Evolutionary conservation across 176 grass and related monocot species (phyloP).

Genomic region (Elymus sibiricus): DNA sequence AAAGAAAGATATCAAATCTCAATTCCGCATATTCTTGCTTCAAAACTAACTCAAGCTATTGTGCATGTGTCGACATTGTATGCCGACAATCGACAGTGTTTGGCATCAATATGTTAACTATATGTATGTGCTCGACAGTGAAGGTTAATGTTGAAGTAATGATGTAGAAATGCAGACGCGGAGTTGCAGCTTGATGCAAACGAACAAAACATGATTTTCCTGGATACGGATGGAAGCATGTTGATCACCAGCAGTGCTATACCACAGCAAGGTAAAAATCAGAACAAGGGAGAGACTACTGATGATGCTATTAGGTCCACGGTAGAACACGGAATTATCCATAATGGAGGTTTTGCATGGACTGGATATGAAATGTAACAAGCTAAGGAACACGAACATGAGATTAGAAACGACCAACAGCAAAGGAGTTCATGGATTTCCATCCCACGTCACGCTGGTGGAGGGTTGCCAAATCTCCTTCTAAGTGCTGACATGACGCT

Average conservation of each 20-base stretch:
- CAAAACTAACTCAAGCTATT: background rate
- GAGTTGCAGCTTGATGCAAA: background rate
- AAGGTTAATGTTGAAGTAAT: background rate
- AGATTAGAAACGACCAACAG: slow-evolving; percentile 28
- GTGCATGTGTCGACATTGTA: background rate
- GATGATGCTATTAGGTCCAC: slow-evolving; percentile 1
- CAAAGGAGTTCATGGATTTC: slow-evolving; percentile 31
- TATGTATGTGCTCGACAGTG: background rate
- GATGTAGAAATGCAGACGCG: background rate
- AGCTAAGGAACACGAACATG: slow-evolving; percentile 29
- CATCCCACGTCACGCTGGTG: slow-evolving; percentile 33
- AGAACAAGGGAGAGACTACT: background rate
- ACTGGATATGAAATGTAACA: slow-evolving; percentile 22
- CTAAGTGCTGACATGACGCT: slow-evolving; percentile 39
- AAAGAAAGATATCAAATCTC: background rate
- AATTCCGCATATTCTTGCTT: background rate
- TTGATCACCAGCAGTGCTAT: background rate
- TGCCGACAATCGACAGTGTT: background rate
- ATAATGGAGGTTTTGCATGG: slow-evolving; percentile 15
- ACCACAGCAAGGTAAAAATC: background rate
- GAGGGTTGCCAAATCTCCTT: slow-evolving; percentile 53
- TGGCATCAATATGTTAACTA: background rate
- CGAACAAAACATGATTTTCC: background rate
- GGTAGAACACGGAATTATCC: slow-evolving; percentile 7
- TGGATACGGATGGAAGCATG: background rate